phyloP scores from a whole-genome alignment of 2,329 filamentous ascomycete genomes.

The Verticillium zaregamsianum region DNA sequence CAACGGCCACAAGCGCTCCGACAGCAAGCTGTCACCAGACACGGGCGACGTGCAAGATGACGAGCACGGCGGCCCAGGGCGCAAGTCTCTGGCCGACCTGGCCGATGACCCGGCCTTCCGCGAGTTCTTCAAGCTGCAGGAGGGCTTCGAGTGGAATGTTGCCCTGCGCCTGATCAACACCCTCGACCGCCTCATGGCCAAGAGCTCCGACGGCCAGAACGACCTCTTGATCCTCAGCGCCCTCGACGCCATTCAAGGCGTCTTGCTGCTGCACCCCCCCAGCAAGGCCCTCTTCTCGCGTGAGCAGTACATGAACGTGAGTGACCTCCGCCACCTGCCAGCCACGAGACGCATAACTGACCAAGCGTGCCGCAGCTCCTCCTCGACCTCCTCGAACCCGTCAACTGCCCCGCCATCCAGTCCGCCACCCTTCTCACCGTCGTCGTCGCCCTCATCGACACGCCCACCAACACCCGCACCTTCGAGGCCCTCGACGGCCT shows the following conservation, averaged over 20 bases:
- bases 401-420: slow-evolving; percentile 89
- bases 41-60: slow-evolving; percentile 24
- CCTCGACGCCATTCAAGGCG: slow-evolving; percentile 84
- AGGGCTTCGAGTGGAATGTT: slow-evolving; percentile 98
- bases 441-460: slow-evolving; percentile 82
- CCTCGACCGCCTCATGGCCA: slow-evolving; percentile 80
- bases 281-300: slow-evolving; percentile 82
- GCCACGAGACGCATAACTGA: too few species aligned
- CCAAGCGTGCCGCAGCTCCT: slow-evolving; percentile 54
- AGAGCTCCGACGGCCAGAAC: slow-evolving; percentile 76
- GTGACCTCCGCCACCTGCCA: slow-evolving; percentile 19
- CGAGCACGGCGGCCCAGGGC: slow-evolving; percentile 29
- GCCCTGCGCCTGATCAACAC: slow-evolving; percentile 80
- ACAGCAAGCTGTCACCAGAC: slow-evolving; percentile 6
- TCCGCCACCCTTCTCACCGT: slow-evolving; percentile 85
- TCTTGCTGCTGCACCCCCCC: slow-evolving; percentile 82
- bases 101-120: slow-evolving; percentile 82
- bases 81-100: slow-evolving; percentile 66
- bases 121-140: slow-evolving; percentile 95
- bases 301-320: slow-evolving; percentile 90
- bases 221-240: slow-evolving; percentile 85
- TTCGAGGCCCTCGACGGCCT: slow-evolving; percentile 92
- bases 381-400: slow-evolving; percentile 87
- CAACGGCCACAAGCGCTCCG: slow-evolving; percentile 1
- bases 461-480: slow-evolving; percentile 80